These are phyloP conservation scores for Penicillium decumbens DNA, from an alignment of 2,329 filamentous ascomycete genomes.

Conservation along the genomic window DNA sequence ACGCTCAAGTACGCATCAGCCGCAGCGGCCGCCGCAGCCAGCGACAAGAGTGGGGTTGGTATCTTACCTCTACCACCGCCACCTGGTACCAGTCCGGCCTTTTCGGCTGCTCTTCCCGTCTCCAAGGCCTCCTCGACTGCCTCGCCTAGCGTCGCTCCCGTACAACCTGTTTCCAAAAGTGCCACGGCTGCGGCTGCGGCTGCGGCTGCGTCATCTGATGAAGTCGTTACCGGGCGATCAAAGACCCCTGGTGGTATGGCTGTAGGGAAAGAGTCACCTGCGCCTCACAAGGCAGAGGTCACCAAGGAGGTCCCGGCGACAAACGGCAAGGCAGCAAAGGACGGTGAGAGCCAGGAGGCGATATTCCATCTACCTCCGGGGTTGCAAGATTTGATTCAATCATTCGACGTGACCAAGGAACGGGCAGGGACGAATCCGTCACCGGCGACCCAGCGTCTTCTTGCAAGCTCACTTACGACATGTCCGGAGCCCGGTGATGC, in stretches of 20 bases:
- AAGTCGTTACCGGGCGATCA: slow-evolving; percentile 36
- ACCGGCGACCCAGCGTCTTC: slow-evolving; percentile 66
- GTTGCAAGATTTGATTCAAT: slow-evolving; percentile 83
- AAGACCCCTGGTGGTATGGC: slow-evolving; percentile 48
- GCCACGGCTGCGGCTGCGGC: slow-evolving; percentile 37
- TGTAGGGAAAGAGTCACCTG: slow-evolving; percentile 44
- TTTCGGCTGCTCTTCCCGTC: slow-evolving; percentile 47
- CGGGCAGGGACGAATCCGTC: slow-evolving; percentile 58
- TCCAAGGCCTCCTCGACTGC: slow-evolving; percentile 54
- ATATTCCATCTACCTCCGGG: slow-evolving; percentile 89
- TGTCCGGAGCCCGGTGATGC: slow-evolving; percentile 73
- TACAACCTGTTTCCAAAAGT: slow-evolving; percentile 45
- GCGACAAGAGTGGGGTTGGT: slow-evolving; percentile 80
- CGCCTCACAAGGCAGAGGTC: slow-evolving; percentile 46
- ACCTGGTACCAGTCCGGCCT: slow-evolving; percentile 58
- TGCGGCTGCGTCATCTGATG: slow-evolving; percentile 37
- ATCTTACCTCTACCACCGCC: slow-evolving; percentile 92
- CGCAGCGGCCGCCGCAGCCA: slow-evolving; percentile 85
- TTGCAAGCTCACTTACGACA: slow-evolving; percentile 67
- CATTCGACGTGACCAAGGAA: slow-evolving; percentile 78
- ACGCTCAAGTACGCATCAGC: slow-evolving; percentile 95
- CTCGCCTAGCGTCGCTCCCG: slow-evolving; percentile 51
- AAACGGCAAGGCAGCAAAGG: slow-evolving; percentile 48
- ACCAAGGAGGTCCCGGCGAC: slow-evolving; percentile 41
- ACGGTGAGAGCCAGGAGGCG: slow-evolving; percentile 64